phyloP scores from a whole-genome alignment of 2,329 filamentous ascomycete genomes.

The Paecilomyces sp. region DNA sequence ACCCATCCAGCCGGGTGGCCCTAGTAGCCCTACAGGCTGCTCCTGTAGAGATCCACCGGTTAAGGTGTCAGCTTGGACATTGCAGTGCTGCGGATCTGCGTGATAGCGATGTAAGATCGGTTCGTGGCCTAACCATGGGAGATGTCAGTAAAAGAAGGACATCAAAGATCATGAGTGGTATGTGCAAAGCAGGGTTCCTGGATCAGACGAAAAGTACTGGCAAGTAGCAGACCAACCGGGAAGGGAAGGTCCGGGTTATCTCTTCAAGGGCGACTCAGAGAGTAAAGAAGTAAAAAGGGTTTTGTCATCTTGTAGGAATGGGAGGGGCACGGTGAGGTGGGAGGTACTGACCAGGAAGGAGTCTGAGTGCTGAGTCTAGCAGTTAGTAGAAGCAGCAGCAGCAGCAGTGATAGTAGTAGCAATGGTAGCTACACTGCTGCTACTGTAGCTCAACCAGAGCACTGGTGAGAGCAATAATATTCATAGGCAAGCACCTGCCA shows the following conservation, averaged over 20 bases:
- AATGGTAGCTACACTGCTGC: no score
- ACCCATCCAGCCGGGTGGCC: not conserved
- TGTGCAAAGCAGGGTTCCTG: not conserved
- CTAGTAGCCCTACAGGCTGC: not conserved
- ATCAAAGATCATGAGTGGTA: not conserved
- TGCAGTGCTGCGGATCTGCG: not conserved
- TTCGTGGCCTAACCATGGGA: not conserved
- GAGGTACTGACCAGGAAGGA: slow-evolving; percentile 16
- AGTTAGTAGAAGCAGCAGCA: not conserved
- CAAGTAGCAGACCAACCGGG: slow-evolving; percentile 63
- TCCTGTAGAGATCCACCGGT: not conserved
- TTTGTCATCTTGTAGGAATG: slow-evolving; percentile 50
- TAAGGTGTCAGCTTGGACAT: not conserved
- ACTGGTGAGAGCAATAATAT: no score
- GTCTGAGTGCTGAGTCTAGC: not conserved
- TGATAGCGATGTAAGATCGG: not conserved
- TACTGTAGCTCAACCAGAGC: not conserved
- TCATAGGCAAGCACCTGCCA: no score
- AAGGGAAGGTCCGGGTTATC: slow-evolving; percentile 53
- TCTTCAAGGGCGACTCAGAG: slow-evolving; percentile 63
- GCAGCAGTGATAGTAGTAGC: no score
- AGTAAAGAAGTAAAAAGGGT: slow-evolving; percentile 54
- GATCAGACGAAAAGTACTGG: slow-evolving; percentile 64
- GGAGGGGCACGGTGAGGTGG: slow-evolving; percentile 18
- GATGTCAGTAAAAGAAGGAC: not conserved